Evolutionary conservation across 164 flowering plant species (phyloP).

Genomic region (Litsea cubeba): DNA sequence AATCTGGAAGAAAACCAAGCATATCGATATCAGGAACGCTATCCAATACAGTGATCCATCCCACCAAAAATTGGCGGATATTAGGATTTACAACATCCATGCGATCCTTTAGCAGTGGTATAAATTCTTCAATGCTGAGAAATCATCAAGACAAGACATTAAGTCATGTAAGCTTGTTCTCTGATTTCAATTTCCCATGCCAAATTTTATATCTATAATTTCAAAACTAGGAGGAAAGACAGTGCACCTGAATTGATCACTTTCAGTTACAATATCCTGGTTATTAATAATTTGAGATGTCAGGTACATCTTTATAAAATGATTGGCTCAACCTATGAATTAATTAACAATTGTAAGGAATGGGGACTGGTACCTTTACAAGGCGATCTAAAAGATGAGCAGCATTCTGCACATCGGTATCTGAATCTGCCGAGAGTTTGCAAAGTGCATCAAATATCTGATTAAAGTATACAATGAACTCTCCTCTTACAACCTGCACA

Average conservation of each 20-base stretch:
- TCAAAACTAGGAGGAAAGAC: conserved; percentile 7
- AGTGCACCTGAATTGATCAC: conserved; percentile 95
- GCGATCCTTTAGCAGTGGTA: conserved; percentile 91
- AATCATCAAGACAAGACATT: conserved; percentile 4
- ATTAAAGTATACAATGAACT: conserved; percentile 88
- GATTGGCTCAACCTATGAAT: neutral
- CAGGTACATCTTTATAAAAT: neutral
- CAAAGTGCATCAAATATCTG: conserved; percentile 95
- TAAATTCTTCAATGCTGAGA: conserved; percentile 95
- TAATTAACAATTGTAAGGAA: neutral
- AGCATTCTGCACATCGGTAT: conserved; percentile 98
- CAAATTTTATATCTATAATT: conserved; percentile 1
- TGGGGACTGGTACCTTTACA: conserved; percentile 58
- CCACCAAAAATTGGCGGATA: conserved; percentile 97
- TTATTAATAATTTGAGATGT: conserved; percentile 8
- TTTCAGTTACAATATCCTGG: conserved; percentile 99
- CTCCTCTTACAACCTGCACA: conserved; percentile 94
- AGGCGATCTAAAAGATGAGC: conserved; percentile 97
- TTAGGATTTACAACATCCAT: conserved; percentile 89
- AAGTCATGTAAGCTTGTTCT: conserved; percentile 3
- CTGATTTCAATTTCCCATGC: neutral
- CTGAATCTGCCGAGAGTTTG: conserved; percentile 95
- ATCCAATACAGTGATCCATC: conserved; percentile 98
- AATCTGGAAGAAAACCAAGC: conserved; percentile 99
- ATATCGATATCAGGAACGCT: conserved; percentile 98